A percentile compares a stretch with the other conserved stretches of the same genome.
phyloP scores from a whole-genome alignment of 345 rosid genomes.

The Angophora floribunda region DNA sequence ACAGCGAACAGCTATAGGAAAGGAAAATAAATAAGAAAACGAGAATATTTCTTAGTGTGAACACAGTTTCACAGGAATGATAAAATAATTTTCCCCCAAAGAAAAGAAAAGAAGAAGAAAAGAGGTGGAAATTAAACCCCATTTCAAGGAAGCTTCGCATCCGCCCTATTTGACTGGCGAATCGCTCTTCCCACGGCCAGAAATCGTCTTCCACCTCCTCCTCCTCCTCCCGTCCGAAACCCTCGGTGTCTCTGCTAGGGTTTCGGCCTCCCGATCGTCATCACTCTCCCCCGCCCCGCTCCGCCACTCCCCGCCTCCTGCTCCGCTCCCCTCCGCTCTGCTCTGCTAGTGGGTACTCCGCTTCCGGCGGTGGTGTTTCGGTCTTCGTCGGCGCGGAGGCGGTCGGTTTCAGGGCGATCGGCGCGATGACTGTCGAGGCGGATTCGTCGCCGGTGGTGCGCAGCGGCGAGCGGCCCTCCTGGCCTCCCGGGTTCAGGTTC shows the following conservation, averaged over 20 bases:
- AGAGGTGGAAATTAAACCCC: not conserved
- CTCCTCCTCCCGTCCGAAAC: not conserved
- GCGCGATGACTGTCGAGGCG: slow-evolving; percentile 13
- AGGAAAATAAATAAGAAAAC: not conserved
- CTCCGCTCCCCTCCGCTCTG: not conserved
- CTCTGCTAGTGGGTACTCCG: not conserved
- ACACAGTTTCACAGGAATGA: not conserved
- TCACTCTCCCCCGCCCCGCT: not conserved
- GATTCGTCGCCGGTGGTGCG: slow-evolving; percentile 5
- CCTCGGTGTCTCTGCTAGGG: not conserved
- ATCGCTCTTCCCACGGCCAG: not conserved
- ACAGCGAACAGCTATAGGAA: not conserved
- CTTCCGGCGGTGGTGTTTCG: not conserved
- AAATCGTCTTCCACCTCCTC: not conserved
- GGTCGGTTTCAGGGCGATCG: not conserved
- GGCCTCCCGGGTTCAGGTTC: slow-evolving; percentile 95
- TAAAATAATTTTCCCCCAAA: not conserved
- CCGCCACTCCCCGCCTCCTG: not conserved
- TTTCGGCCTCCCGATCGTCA: not conserved
- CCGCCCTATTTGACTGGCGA: not conserved
- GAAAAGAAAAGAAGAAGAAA: not conserved
- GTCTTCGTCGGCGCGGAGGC: not conserved
- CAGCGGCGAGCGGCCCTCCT: slow-evolving; percentile 46
- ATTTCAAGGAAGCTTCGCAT: not conserved
- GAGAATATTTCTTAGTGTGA: not conserved